Evolutionary conservation across 2,329 filamentous ascomycete species (phyloP), one percentile per base, ranked within the genome.

Genomic region (Venturia pyrina): DNA sequence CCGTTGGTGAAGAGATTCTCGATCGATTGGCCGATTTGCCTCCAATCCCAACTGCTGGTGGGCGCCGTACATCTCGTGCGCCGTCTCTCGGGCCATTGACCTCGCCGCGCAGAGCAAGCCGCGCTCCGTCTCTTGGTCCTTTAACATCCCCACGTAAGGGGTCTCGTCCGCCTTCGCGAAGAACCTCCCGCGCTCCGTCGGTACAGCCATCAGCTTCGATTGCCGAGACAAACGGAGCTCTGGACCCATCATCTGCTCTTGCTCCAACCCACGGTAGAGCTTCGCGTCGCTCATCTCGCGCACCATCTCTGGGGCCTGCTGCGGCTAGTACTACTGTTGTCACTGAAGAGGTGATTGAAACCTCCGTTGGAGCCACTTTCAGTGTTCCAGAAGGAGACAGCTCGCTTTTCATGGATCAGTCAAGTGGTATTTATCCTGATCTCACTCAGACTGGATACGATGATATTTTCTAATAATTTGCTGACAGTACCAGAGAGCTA

Each of bases 251-350:
- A 17, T 64, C 62, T 19, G 24, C 53, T 6, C 53, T 37, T 59
- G 53, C 32, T 8, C 17, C 44, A 53, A 40, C 10, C n/a, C 34
- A 64, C 1, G 62, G 62, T 13, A 24, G 32, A 17, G 32, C 43
- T 24, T 64, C 62, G n/a, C 62, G 62, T 50, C 62, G 62, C 15
- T 34, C 62, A 24, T 53, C 62, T 34, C 62, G 62, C 21, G 62
- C 62, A 5, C 62, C 62, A 1, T 64, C 62, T 17, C 32, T 53
- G 24, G 62, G 44, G 11, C 62, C 62, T 15, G 28, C 41, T 6
- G 62, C 28, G 46, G 15, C 24, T 6, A 37, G 1, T 13, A 37
- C 53, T 11, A 59, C 53, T 10, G 5, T 59, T 6, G 13, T 59
- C 32, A 59, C 46, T 7, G 46, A 48, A 40, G 44, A 40, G 11